A percentile compares a stretch with the other conserved stretches of the same genome.
phyloP scores from a whole-genome alignment of 495 filamentous ascomycete genomes.

The Collariella sp. region DNA sequence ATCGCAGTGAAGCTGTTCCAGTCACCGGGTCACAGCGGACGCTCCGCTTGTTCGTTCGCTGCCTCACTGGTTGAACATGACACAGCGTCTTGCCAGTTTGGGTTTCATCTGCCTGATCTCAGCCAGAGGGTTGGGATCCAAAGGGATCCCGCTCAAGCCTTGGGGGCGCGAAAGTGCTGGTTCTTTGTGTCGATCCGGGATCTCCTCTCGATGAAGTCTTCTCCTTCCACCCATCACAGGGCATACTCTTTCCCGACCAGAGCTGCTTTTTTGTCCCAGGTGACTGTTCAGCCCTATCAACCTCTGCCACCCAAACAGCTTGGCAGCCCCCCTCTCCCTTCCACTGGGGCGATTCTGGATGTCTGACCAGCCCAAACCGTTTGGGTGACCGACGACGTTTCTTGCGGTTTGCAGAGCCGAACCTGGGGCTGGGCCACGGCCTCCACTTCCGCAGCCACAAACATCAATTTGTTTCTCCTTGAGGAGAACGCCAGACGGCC shows the following conservation, averaged over 20 bases:
- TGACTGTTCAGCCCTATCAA: neutral
- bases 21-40: too few relatives aligned
- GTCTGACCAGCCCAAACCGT: neutral
- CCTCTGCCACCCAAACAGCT: neutral
- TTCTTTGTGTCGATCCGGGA: neutral
- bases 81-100: too few relatives aligned
- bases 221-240: neutral
- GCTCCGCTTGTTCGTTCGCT: too few relatives aligned
- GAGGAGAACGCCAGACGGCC: too few relatives aligned
- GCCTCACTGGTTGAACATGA: too few relatives aligned
- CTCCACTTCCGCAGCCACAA: neutral
- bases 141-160: too few relatives aligned
- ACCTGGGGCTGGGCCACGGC: neutral
- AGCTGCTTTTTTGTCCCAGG: too few relatives aligned
- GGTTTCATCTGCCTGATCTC: too few relatives aligned
- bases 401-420: neutral
- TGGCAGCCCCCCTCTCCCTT: neutral
- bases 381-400: conserved; percentile 2
- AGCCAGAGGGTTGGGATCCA: too few relatives aligned
- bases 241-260: neutral
- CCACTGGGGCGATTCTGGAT: neutral
- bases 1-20: neutral
- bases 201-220: neutral
- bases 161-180: too few relatives aligned
- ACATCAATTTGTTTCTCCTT: too few relatives aligned